Percentiles rank a stretch among this genome's conserved stretches.
phyloP scores from a whole-genome alignment of 768 basidiomycete species.

The Rhizopogon vulgaris region DNA sequence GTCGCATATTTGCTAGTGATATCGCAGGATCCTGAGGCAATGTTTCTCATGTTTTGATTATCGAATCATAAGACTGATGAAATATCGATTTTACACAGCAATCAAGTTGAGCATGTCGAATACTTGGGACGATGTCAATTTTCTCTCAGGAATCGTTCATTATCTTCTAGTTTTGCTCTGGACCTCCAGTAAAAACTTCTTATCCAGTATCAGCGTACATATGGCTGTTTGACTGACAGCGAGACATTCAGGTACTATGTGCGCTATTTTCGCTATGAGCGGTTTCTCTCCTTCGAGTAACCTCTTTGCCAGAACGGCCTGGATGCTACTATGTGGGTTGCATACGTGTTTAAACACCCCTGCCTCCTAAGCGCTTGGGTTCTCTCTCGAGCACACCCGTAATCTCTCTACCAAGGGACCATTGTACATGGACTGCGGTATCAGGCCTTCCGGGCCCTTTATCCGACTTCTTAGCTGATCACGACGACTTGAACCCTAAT shows the following conservation, averaged over 20 bases:
- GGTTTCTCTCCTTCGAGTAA: too few relatives aligned
- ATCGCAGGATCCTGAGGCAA: neutral
- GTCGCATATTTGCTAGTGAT: neutral
- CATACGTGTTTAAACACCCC: neutral
- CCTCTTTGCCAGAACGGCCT: neutral
- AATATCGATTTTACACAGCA: neutral
- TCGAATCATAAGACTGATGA: neutral
- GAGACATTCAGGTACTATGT: neutral
- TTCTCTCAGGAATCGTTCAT: too few relatives aligned
- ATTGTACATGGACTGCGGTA: constrained; percentile 9
- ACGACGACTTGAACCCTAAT: constrained; percentile 6
- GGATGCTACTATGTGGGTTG: neutral
- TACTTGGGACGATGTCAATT: neutral
- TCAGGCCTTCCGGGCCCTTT: constrained; percentile 5
- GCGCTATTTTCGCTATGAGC: neutral
- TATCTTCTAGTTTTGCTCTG: neutral
- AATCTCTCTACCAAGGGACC: neutral
- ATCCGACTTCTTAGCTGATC: constrained; percentile 7
- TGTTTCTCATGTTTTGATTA: neutral
- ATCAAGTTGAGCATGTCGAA: neutral
- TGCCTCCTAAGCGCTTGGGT: neutral
- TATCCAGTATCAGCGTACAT: neutral
- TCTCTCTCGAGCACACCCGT: neutral
- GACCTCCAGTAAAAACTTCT: neutral
- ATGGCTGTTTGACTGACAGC: neutral